A percentile compares a stretch with the other conserved stretches of the same genome.
These are phyloP conservation scores for Tetracladium marchalianum DNA, from an alignment of 495 filamentous ascomycete genomes.

Conservation along the genomic window DNA sequence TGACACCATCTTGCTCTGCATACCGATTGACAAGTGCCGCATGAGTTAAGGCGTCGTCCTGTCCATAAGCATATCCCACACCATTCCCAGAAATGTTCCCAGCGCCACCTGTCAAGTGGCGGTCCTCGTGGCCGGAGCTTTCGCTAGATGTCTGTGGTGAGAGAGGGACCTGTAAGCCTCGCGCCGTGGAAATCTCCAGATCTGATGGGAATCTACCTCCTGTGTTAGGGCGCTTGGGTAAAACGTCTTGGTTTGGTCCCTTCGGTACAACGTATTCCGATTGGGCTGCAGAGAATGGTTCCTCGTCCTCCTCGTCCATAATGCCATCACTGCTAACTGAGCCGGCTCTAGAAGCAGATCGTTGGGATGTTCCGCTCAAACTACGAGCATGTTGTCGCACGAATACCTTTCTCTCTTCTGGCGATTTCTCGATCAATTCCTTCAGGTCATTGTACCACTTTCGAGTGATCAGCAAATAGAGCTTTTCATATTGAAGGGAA, in stretches of 20 bases:
- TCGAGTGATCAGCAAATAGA: not conserved
- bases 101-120: slow-evolving; percentile 44
- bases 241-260: slow-evolving; percentile 33
- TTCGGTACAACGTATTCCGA: slow-evolving; percentile 36
- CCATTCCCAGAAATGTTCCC: slow-evolving; percentile 41
- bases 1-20: slow-evolving; percentile 33
- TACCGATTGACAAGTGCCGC: slow-evolving; percentile 27
- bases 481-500: not conserved
- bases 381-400: slow-evolving; percentile 69
- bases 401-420: slow-evolving; percentile 80
- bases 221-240: slow-evolving; percentile 56
- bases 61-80: slow-evolving; percentile 20
- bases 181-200: slow-evolving; percentile 57
- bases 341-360: slow-evolving; percentile 26
- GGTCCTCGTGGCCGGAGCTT: slow-evolving; percentile 53
- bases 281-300: slow-evolving; percentile 56
- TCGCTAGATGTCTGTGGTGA: slow-evolving; percentile 58
- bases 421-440: slow-evolving; percentile 73
- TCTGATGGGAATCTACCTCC: slow-evolving; percentile 89
- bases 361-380: slow-evolving; percentile 56
- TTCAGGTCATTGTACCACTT: slow-evolving; percentile 88
- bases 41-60: slow-evolving; percentile 17
- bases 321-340: slow-evolving; percentile 64
- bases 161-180: slow-evolving; percentile 64
- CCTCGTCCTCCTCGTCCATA: slow-evolving; percentile 79